These are phyloP conservation scores for Fusarium keratoplasticum DNA, from an alignment of 2,329 filamentous ascomycete species.

Conservation along the genomic window DNA sequence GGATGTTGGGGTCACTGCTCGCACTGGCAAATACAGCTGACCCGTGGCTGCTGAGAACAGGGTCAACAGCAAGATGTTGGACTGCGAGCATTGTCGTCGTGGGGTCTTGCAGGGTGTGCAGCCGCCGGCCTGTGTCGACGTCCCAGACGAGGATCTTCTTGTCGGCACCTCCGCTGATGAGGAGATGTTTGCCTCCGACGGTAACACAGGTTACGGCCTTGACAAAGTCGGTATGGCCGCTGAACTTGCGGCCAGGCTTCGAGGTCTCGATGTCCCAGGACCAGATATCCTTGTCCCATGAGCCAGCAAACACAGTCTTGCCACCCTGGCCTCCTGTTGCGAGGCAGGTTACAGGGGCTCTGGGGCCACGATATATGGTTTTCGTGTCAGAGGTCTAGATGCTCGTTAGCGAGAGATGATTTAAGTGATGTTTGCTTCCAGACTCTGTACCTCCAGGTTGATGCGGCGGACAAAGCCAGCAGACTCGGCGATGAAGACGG, in stretches of 20 bases:
- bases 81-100: constrained; percentile 78
- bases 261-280: constrained; percentile 78
- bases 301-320: constrained; percentile 81
- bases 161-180: constrained; percentile 83
- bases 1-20: constrained; percentile 83
- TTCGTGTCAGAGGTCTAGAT: constrained; percentile 47
- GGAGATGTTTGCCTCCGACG: constrained; percentile 69
- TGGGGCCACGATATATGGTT: constrained; percentile 75
- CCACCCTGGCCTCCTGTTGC: constrained; percentile 70
- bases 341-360: constrained; percentile 83
- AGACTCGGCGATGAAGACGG: constrained; percentile 86
- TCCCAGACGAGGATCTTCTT: constrained; percentile 89
- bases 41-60: constrained; percentile 63
- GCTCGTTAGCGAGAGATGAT: constrained; percentile 10
- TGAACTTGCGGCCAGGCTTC: constrained; percentile 68
- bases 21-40: constrained; percentile 77
- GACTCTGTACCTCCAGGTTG: constrained; percentile 73
- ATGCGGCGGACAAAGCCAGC: constrained; percentile 83
- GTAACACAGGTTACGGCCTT: constrained; percentile 78
- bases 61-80: constrained; percentile 82
- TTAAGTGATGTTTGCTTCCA: background rate
- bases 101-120: constrained; percentile 84
- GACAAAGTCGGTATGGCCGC: constrained; percentile 90
- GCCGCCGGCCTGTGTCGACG: constrained; percentile 70
- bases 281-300: constrained; percentile 95